Base-by-base conservation (phyloP, 805 yeast species). In the Saturnispora saitoi region DNA sequence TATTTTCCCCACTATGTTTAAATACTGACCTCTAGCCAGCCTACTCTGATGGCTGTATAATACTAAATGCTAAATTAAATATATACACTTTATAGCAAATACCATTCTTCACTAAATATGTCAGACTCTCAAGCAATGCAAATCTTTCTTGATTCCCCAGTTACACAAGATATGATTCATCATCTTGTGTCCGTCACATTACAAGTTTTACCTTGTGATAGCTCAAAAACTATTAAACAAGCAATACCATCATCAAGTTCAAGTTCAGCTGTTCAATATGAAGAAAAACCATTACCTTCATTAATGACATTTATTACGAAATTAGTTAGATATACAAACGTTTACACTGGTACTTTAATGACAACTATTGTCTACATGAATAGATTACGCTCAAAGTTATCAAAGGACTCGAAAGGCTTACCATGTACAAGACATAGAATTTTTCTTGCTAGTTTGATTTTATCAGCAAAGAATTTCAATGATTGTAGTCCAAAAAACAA, bases 381-480 rank as follows among this genome's bases (percentile, higher is more conserved):
- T 57, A 71, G 79, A 57, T 69, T 85, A 56, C 77, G 77, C 59
- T 52, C 72, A 45, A 79, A 74, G 54, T 68, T 85, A 45, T 91
- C 91, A 47, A 69, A 70, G 50, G 84, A 82, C 55, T 86, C 89
- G 31, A 81, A 78, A 58, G 91, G 91, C 30, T 69, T 83, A 54
- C 85, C 90, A 40, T 83, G 90, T 55, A 85, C 95, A 3, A 72
- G 87, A 59, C 93, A 85, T 66, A 71, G 95, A 55, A 81, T 85
- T 51, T 78, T 85, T 55, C 71, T 85, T 48, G 85, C 88, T 14
- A 82, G 89, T 61, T 68, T 85, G 56, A 83, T 85, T 51, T 70
- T 85, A 52, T 77, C 87, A 15, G 77, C 88, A 42, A 85, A 85
- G 63, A 80, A 71, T 65, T 84, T 81, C 70, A 84, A 85, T 65